Base-by-base conservation (phyloP, 2,329 filamentous ascomycete species). In the Cryoendolithus antarcticus region DNA sequence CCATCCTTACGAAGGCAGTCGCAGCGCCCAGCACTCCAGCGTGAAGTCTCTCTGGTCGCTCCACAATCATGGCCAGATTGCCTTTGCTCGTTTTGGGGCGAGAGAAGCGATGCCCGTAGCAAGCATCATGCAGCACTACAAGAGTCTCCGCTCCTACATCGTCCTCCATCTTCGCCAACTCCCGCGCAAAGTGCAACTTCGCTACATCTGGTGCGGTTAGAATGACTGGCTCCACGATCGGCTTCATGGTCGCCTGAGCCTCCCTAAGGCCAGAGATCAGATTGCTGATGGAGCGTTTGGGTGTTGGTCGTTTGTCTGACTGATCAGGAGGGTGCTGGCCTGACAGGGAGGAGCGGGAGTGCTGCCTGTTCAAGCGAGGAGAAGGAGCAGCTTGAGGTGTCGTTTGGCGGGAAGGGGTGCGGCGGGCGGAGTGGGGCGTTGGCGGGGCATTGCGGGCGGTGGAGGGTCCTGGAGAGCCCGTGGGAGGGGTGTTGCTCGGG, bases 31-130 rank as follows among this genome's bases (percentile, higher is more conserved):
- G 58, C 0, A 89, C 75, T 44, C 78, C 78, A 4, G 91, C 91
- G 50, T 83, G 82, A 47, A 98, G 78, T 43, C 91, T 73, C 64
- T 98, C 91, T 0, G 91, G 91, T 9, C 91, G 74, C 63, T 98
- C 91, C 35, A 98, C 88, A 48, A 98, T 94, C 41, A 79, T 82
- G 52, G 69, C 76, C 1, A 96, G 70, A 10, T 74, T 71, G 24
- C 24, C 24, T 52, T 81, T 81, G 13, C 77, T 80, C 1, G 86
- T 81, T 50, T 82, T 80, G 3, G 86, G 86, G 33, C 91, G 74
- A 8, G 88, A 85, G 60, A 79, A 98, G 13, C 86, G 80, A 63
- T 98, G 91, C 15, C 89, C 88, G 58, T 96, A 98, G 62, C 89
- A 94, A 38, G 82, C 80, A 63, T 98, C 91, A 53, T 96, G 86